Base-by-base conservation (phyloP, 169 alveolate genomes). In the Eimeria praecox region DNA sequence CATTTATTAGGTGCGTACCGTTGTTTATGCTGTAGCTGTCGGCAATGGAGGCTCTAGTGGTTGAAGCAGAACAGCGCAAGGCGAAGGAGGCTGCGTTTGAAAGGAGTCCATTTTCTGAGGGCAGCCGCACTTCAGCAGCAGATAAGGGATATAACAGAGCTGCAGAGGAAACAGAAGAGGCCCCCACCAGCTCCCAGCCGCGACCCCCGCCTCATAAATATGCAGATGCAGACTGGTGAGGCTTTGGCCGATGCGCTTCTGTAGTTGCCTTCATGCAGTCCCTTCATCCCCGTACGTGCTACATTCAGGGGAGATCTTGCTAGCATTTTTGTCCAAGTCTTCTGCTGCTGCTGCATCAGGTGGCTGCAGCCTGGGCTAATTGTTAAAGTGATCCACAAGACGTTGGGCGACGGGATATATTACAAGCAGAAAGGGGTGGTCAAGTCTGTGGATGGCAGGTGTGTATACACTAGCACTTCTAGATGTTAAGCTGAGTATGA, bases 381-480 rank as follows among this genome's bases (percentile, higher is more conserved):
- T 1, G 95, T 87, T 80, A 94, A 94, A 44, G 95, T 88, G 78
- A 56, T 94, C 87, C 95, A 87, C 78, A 71, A 75, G 66, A 71
- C 82, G 22, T 56, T 94, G 77, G 96, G 95, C 8, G 96, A 87
- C 35, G 96, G 96, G 22, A 64, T 27, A 30, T 94, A 87, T 66
- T 94, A 87, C 95, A 94, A 78, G 78, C 90, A 94, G 77, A 94
- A 94, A 40, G 96, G 96, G 52, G 64, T 20, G 33, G 78, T 94
- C 75, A 59, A 38, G 44, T 0, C 52, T 14, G 95, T 94, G 59
- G 96, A 93, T 54, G 90, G 90, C 66, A 62, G 94, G 96, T 93
- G 30, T 4, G 85, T 44, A 80, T 8, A 40, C 27, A 38, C 9
- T 24, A 80, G 62, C n/a, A 30, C 46, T 4, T 46, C 38, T 14